Conservation (phyloP, 805 yeast species). For the Kluyveromyces siamensis region DNA sequence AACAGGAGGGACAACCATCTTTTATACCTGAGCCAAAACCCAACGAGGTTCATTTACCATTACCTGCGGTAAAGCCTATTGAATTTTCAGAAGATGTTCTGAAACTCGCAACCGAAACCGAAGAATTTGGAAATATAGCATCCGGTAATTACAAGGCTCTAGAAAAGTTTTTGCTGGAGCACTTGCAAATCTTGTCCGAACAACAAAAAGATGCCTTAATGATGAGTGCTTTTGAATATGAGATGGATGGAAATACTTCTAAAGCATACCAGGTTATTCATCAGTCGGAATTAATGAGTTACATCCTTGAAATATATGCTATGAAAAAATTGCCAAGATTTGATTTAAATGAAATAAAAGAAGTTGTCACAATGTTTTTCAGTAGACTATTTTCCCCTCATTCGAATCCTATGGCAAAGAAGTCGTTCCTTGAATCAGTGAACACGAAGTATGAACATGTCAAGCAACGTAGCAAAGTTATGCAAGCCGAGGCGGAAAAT, state of each 20-base stretch:
- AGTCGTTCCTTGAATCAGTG: constrained; percentile 67
- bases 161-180: constrained; percentile 44
- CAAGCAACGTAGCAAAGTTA: constrained; percentile 58
- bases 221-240: constrained; percentile 85
- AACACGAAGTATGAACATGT: constrained; percentile 69
- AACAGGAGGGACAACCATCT: constrained; percentile 9
- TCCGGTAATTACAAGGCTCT: constrained; percentile 38
- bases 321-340: constrained; percentile 28
- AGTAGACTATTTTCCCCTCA: constrained; percentile 39
- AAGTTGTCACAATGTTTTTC: constrained; percentile 60
- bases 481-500: constrained; percentile 41
- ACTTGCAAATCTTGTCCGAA: constrained; percentile 63
- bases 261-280: constrained; percentile 60
- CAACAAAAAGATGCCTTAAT: constrained; percentile 86
- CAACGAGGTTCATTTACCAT: constrained; percentile 6
- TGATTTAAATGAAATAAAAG: constrained; percentile 27
- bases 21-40: background rate
- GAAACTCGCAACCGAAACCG: constrained; percentile 54
- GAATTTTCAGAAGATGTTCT: constrained; percentile 37
- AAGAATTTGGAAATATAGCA: constrained; percentile 51
- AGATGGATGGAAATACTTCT: constrained; percentile 49
- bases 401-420: constrained; percentile 47
- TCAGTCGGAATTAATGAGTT: constrained; percentile 74
- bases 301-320: constrained; percentile 38
- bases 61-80: constrained; percentile 18